These are phyloP conservation scores for Trichoderma sp. DNA, from an alignment of 2,329 filamentous ascomycete species.

Conservation along the genomic window DNA sequence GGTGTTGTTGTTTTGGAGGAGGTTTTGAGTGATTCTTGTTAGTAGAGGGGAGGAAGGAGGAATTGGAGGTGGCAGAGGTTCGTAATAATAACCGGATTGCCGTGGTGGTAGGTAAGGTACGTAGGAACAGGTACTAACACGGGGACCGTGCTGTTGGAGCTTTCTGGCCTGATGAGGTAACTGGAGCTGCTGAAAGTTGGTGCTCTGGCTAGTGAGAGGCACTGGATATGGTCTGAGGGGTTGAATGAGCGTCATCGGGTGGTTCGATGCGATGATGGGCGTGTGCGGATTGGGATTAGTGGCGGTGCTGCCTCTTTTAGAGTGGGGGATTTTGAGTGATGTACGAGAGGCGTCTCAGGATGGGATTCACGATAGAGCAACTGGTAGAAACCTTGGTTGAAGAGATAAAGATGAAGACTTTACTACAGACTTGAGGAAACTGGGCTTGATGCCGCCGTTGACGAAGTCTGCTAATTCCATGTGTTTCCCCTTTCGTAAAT, in stretches of 20 bases:
- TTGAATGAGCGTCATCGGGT: slow-evolving; percentile 9
- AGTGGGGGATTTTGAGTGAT: background rate
- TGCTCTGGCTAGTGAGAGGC: background rate
- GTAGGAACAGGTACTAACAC: no score
- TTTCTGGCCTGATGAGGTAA: slow-evolving; percentile 16
- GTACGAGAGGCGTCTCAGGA: background rate
- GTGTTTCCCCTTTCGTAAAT: no score
- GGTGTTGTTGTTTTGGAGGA: slow-evolving; percentile 10
- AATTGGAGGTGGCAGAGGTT: slow-evolving; percentile 24
- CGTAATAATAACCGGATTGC: background rate
- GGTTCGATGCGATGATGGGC: slow-evolving; percentile 8
- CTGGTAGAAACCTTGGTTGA: no score
- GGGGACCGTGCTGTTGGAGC: slow-evolving; percentile 5
- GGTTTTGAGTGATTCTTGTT: slow-evolving; percentile 19
- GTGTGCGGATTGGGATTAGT: slow-evolving; percentile 8
- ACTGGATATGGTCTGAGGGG: background rate
- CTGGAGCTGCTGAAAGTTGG: background rate
- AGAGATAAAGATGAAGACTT: no score
- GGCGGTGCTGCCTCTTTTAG: background rate
- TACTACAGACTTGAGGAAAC: no score
- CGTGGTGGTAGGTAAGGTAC: no score
- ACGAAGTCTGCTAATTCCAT: no score
- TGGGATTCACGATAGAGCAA: background rate
- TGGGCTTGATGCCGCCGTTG: no score
- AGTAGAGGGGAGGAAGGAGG: slow-evolving; percentile 14